These are phyloP conservation scores for Pelargonium cotyledonis DNA, from an alignment of 441 rosid genomes.

Conservation along the genomic window DNA sequence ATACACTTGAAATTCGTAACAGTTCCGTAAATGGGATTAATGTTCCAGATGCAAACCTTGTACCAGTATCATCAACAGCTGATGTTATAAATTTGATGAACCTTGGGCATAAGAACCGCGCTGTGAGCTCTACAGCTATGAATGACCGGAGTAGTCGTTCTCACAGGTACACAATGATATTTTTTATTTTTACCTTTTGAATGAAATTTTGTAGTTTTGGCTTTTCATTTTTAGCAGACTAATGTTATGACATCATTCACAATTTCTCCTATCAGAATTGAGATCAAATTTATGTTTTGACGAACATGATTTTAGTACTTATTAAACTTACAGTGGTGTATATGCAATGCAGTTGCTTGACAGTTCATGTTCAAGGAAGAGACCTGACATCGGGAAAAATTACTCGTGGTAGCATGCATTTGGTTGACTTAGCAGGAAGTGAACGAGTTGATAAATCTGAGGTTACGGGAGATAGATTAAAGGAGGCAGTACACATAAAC, in stretches of 20 bases:
- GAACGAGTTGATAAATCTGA: slow-evolving; percentile 92
- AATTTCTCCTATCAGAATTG: slow-evolving; percentile 13
- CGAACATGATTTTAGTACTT: background rate
- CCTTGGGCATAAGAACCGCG: slow-evolving; percentile 72
- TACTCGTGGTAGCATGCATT: slow-evolving; percentile 70
- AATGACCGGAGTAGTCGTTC: slow-evolving; percentile 98
- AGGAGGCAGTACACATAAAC: slow-evolving; percentile 92
- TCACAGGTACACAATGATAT: slow-evolving; percentile 46
- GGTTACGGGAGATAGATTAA: slow-evolving; percentile 67
- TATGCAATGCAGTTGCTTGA: background rate
- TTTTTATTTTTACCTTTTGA: background rate
- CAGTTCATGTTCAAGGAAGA: slow-evolving; percentile 38
- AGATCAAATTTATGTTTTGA: background rate
- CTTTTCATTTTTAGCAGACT: no score
- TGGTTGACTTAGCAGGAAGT: slow-evolving; percentile 95
- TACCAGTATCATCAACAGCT: slow-evolving; percentile 62
- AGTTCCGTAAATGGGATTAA: slow-evolving; percentile 71
- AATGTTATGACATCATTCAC: background rate
- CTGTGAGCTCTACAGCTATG: slow-evolving; percentile 85
- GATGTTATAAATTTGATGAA: slow-evolving; percentile 83
- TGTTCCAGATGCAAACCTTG: slow-evolving; percentile 94
- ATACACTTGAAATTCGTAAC: slow-evolving; percentile 60
- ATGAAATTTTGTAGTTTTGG: no score
- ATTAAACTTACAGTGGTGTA: background rate
- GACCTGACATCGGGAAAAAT: slow-evolving; percentile 56